Conservation (phyloP, 352 stramenopile species). For the Phytophthora sp. region DNA sequence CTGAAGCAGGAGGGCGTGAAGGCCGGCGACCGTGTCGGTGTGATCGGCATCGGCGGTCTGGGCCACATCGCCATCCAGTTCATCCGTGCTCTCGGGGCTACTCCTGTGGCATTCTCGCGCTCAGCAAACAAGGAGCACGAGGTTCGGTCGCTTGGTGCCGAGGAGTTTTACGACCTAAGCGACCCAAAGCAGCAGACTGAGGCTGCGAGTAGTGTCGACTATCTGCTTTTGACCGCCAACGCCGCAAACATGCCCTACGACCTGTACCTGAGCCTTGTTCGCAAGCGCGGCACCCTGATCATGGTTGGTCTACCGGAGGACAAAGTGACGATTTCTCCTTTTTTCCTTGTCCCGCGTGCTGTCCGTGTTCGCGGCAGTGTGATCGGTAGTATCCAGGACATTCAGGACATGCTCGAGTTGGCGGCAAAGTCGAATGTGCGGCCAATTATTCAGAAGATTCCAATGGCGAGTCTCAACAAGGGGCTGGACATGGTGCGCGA, state of each 20-base stretch:
- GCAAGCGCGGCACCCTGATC: conserved; percentile 23
- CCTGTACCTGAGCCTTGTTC: conserved; percentile 25
- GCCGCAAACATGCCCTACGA: conserved; percentile 43
- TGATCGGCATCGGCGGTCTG: conserved; percentile 52
- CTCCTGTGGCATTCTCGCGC: conserved; percentile 48
- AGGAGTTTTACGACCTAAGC: conserved; percentile 22
- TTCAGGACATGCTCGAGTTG: conserved; percentile 71
- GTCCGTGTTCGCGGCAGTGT: conserved; percentile 9
- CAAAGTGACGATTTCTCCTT: conserved; percentile 21
- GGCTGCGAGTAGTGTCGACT: conserved; percentile 21
- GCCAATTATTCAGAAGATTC: conserved; percentile 47
- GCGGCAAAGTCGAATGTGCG: conserved; percentile 67
- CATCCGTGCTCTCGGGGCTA: conserved; percentile 63
- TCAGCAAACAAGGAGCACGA: conserved; percentile 18
- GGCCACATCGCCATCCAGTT: conserved; percentile 57
- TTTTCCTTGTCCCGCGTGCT: conserved; percentile 11
- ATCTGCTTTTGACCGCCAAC: conserved; percentile 38
- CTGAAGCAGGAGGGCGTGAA: conserved; percentile 24
- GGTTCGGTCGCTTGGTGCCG: conserved; percentile 3
- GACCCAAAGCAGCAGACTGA: conserved; percentile 28
- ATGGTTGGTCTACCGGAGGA: conserved; percentile 38
- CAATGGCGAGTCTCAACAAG: conserved; percentile 38
- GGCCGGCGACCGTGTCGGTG: conserved; percentile 18
- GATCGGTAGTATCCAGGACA: conserved; percentile 18
- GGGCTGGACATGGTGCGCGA: conserved; percentile 9